Percentiles rank a stretch among this genome's conserved stretches.
Evolutionary conservation across 257 asterid species (phyloP).

Genomic region (Solanum chilense): DNA sequence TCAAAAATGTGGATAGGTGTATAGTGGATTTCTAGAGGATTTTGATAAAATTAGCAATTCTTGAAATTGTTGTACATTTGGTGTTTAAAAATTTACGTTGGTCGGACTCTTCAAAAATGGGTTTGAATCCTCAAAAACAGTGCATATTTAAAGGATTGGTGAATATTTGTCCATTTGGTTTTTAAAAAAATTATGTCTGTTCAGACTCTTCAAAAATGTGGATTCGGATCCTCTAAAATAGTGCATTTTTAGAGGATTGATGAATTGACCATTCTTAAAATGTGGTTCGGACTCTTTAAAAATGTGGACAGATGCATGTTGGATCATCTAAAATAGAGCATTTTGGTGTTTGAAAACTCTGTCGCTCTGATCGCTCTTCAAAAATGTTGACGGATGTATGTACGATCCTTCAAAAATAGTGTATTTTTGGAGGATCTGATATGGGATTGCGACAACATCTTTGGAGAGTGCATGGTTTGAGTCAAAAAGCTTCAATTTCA

Average conservation of each 20-base stretch:
- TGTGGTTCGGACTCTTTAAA: not conserved
- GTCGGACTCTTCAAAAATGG: too few species aligned
- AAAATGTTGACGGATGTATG: not conserved
- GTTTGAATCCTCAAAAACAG: too few species aligned
- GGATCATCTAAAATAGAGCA: not conserved
- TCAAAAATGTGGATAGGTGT: not conserved
- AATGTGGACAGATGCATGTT: not conserved
- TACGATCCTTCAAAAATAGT: accelerated
- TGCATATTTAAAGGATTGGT: too few species aligned
- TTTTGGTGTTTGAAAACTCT: not conserved
- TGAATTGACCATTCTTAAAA: too few species aligned
- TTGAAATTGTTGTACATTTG: not conserved
- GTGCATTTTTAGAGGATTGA: too few species aligned
- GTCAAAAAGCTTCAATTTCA: not conserved
- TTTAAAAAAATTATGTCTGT: too few species aligned
- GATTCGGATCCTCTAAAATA: too few species aligned
- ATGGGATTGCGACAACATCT: accelerated
- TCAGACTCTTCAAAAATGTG: too few species aligned
- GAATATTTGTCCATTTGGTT: too few species aligned
- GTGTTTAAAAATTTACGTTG: too few species aligned
- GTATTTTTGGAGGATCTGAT: not conserved
- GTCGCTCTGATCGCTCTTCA: not conserved
- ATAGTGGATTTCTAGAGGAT: not conserved
- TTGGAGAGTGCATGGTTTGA: not conserved
- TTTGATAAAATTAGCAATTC: not conserved